Evolutionary conservation across 169 alveolate genomes (phyloP).

Genomic region (Theileria luwenshuni): DNA sequence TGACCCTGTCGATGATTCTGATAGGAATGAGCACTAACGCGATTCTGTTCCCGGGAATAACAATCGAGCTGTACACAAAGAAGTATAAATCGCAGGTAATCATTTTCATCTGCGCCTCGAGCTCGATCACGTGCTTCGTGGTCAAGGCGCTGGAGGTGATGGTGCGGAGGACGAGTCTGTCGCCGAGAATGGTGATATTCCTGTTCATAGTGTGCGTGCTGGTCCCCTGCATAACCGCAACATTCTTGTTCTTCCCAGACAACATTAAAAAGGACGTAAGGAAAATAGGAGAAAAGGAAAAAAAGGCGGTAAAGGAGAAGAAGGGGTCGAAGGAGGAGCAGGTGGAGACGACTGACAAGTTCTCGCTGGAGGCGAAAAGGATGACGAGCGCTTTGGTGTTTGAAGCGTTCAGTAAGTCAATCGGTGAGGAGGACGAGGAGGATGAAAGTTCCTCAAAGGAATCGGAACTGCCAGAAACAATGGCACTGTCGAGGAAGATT

Average conservation of each 20-base stretch:
- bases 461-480: neutral
- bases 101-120: constrained; percentile 39
- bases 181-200: constrained; percentile 16
- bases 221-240: constrained; percentile 28
- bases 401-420: too few relatives aligned
- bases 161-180: constrained; percentile 12
- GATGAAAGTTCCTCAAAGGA: neutral
- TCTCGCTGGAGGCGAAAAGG: neutral
- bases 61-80: constrained; percentile 43
- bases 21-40: constrained; percentile 43
- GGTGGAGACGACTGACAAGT: neutral
- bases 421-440: neutral
- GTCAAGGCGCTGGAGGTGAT: constrained; percentile 35
- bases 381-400: neutral
- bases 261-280: constrained; percentile 15
- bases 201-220: constrained; percentile 19
- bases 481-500: neutral
- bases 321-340: neutral
- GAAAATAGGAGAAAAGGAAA: neutral
- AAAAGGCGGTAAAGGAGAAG: neutral
- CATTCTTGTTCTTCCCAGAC: constrained; percentile 26
- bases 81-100: constrained; percentile 20
- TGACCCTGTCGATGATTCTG: constrained; percentile 28
- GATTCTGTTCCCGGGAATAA: constrained; percentile 52
- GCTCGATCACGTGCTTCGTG: constrained; percentile 42